Evolutionary conservation across 1,284 basidiomycete genomes (phyloP), one percentile per base, ranked within the genome.

Genomic region (Fomitiporia mediterranea): DNA sequence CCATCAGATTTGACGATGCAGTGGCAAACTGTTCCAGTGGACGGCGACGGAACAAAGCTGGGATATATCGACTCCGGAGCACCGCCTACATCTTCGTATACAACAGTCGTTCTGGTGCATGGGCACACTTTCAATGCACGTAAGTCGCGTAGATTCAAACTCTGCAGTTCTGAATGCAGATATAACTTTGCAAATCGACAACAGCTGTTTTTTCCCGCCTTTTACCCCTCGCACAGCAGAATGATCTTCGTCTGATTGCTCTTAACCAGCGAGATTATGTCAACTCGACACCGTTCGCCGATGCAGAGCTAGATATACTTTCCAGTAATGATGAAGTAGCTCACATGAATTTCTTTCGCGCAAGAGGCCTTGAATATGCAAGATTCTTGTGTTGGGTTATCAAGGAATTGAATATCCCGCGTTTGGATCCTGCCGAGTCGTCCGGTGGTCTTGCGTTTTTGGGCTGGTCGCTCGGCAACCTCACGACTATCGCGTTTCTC

Each of bases 251-350:
- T 15, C 47, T 65, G 7, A 59, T 65, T 1, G 49, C 60, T 1
- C 28, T 66, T n/a, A 65, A 65, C 37, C 51, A 53, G n/a, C 61
- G 66, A n/a, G 66, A 66, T 51, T 65, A 65, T 40, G 51, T 47
- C 15, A 59, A 60, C 15, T 66, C 66, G 2, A 61, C 65, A 3
- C 58, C 42, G 0, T 64, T 57, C 42, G 38, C 61, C 3, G 39
- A 42, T 1, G 43, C 42, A 19, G 66, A 67, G 27, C 47, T 67
- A 7, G 37, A 56, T 1, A 48, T 43, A 6, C 23, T 65, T 4
- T 19, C 37, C 27, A 49, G 47, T 4, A 32, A 53, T 1, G 55
- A 59, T n/a, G 30, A 37, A 23, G 61, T 46, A 8, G 42, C 21
- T 3, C 61, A 63, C 49, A 32, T 39, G 15, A 40, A 37, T 4